Evolutionary conservation across 768 basidiomycete species (phyloP).

Genomic region (Leccinum uliginosum): DNA sequence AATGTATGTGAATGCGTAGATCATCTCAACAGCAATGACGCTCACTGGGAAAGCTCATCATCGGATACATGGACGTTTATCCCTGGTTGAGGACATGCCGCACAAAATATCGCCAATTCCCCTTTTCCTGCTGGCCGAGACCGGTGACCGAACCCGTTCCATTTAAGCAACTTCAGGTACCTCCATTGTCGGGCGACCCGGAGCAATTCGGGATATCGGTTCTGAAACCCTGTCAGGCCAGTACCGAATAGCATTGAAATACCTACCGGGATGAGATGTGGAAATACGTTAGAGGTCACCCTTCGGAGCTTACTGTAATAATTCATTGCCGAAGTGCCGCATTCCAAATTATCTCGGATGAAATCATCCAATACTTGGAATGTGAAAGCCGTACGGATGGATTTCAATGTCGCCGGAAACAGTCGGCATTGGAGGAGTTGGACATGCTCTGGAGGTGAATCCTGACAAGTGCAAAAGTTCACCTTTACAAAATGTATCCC

Average conservation of each 20-base stretch:
- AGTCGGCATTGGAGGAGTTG: too few relatives aligned
- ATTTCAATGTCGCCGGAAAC: too few relatives aligned
- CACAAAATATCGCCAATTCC: conserved; percentile 12
- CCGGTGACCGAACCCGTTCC: conserved; percentile 8
- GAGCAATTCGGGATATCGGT: conserved; percentile 18
- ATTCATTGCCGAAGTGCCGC: conserved; percentile 1
- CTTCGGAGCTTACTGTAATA: conserved; percentile 1
- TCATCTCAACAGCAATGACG: too few relatives aligned
- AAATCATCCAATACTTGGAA: too few relatives aligned
- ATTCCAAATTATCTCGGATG: conserved; percentile 13
- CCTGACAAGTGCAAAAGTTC: background rate
- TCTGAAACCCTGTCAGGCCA: too few relatives aligned
- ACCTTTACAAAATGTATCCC: background rate
- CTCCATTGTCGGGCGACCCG: conserved; percentile 16
- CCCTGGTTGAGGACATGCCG: conserved; percentile 24
- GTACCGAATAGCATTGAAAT: too few relatives aligned
- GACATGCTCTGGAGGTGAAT: background rate
- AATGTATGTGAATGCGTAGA: too few relatives aligned
- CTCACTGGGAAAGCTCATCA: too few relatives aligned
- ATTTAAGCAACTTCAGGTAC: conserved; percentile 18
- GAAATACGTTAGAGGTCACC: conserved; percentile 2
- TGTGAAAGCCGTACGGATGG: too few relatives aligned
- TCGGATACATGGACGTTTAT: background rate
- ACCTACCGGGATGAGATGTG: background rate
- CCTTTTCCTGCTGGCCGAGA: background rate